Evolutionary conservation across 768 basidiomycete genomes (phyloP).

Genomic region (Rhizopogon vesiculosus): DNA sequence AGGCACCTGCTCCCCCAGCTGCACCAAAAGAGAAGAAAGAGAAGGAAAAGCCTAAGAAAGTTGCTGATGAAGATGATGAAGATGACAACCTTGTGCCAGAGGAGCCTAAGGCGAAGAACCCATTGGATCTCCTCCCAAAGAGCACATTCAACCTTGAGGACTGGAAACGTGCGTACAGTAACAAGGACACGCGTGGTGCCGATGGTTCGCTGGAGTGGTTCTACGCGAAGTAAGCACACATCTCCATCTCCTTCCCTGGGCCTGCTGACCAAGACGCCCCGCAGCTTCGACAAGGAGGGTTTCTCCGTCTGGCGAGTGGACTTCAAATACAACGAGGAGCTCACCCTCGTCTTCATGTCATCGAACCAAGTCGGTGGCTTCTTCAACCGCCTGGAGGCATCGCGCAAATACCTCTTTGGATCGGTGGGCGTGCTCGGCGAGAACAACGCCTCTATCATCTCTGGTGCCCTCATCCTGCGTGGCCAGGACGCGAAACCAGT

Average conservation of each 20-base stretch:
- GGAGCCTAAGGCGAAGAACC: conserved; percentile 93
- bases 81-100: conserved; percentile 69
- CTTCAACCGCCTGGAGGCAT: conserved; percentile 97
- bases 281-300: conserved; percentile 81
- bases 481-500: conserved; percentile 71
- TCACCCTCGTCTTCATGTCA: conserved; percentile 92
- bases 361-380: conserved; percentile 91
- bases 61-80: conserved; percentile 63
- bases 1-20: conserved; percentile 39
- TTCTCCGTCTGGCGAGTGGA: conserved; percentile 90
- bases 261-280: conserved; percentile 1
- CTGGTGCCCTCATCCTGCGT: conserved; percentile 78
- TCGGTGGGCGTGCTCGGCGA: conserved; percentile 88
- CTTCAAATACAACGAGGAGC: conserved; percentile 96
- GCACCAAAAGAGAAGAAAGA: conserved; percentile 48
- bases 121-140: conserved; percentile 87
- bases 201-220: conserved; percentile 91
- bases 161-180: conserved; percentile 98
- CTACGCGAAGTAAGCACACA: conserved; percentile 75
- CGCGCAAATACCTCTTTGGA: conserved; percentile 94
- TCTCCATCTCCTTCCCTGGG: neutral
- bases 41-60: conserved; percentile 59
- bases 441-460: conserved; percentile 72
- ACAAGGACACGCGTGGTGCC: conserved; percentile 89
- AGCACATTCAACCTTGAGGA: conserved; percentile 87